Evolutionary conservation across 1,284 basidiomycete genomes (phyloP), one percentile per base, ranked within the genome.

Genomic region (Malassezia cuniculi): DNA sequence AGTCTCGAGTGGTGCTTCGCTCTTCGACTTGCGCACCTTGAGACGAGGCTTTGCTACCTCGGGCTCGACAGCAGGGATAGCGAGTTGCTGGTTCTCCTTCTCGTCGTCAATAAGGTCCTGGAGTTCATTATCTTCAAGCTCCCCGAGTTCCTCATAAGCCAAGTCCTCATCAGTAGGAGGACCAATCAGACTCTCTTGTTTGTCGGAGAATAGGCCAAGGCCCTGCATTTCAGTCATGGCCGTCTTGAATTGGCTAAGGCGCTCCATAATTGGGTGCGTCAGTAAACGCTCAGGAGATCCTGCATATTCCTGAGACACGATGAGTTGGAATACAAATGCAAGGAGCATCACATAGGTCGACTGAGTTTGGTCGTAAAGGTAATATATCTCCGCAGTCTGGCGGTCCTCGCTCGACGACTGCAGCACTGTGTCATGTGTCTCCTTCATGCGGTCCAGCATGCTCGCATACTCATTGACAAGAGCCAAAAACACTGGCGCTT

Each of bases 281-380:
- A 51, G 43, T 5, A 64, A 50, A 34, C 48, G 43, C 24, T 39
- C 31, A 3, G 60, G 51, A 10, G 57, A 42, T 12, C 34, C 31
- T 10, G 47, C 47, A 40, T 54, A 54, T 17, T 43, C 44, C 14
- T 76, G 71, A 36, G 75, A 76, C 9, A 48, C 44, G 11, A 84
- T 78, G 18, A 97, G 74, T 66, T 89, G 79, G 35, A 97, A 74
- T 71, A 93, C 95, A 71, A 89, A 95, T 0, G 87, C 82, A 31
- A 95, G 78, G 1, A 80, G 81, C 1, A 86, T 84, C 7, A 82
- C 75, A 66, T 97, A 97, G 7, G 87, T 84, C 30, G 90, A 70
- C 2, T 93, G 73, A 1, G 85, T 77, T 72, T 94, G 51, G 28
- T 54, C 41, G 34, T 50, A 49, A 16, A 51, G 55, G 35, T 61